Conservation (phyloP, 179 eudicot species). For the Heliamphora pulchella region DNA sequence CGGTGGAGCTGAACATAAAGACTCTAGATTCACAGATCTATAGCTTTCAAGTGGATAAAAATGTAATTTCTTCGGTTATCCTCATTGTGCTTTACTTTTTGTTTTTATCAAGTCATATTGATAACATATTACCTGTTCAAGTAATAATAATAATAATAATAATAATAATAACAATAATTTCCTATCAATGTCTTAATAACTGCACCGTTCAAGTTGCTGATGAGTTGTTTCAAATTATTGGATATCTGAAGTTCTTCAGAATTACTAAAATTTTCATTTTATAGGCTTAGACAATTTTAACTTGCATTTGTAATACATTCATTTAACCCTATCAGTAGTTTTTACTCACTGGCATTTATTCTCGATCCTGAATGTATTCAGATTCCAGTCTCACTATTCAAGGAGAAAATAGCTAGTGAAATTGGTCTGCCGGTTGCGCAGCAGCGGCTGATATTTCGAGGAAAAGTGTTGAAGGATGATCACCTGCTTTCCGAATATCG, state of each 20-base stretch:
- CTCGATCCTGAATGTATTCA: conserved; percentile 27
- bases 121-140: background rate
- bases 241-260: background rate
- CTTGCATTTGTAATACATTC: background rate
- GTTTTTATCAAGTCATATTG: background rate
- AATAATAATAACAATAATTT: background rate
- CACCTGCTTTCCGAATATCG: conserved; percentile 75
- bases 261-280: background rate
- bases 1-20: conserved; percentile 76
- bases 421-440: conserved; percentile 77
- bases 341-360: background rate
- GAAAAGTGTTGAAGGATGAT: conserved; percentile 89
- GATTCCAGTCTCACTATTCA: conserved; percentile 67
- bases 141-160: background rate
- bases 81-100: background rate
- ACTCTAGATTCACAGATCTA: conserved; percentile 77
- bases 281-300: background rate
- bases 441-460: conserved; percentile 89
- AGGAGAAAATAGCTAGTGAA: conserved; percentile 72
- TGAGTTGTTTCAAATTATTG: background rate
- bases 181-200: background rate
- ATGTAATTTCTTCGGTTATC: conserved; percentile 33
- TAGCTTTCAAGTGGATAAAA: conserved; percentile 61
- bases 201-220: background rate
- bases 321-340: background rate